Evolutionary conservation across 805 yeast species (phyloP), one percentile per base, ranked within the genome.

Genomic region (Saccharomyces jurei): DNA sequence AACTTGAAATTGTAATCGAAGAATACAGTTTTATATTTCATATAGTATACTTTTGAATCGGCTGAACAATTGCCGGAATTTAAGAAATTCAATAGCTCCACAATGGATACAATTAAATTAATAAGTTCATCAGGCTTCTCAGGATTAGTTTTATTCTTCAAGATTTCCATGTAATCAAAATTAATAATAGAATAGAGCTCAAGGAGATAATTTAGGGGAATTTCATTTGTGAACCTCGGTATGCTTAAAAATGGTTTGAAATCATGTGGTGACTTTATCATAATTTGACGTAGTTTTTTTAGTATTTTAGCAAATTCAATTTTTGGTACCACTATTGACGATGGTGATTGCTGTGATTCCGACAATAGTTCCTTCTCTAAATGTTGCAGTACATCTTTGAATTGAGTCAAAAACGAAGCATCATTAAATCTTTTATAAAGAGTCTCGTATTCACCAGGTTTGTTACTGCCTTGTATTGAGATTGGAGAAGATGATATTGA

Each of bases 141-240:
- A 50, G 58, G 60, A 30, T 62, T 63, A 51, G 60, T 51, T 44
- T 61, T 52, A 8, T 53, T 47, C 48, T 55, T 36, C 1, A 60
- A 22, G 4, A 71, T 30, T 9, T 60, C 54, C 2, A 52, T 56
- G 3, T 62, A 22, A 11, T 60, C 64, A 6, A 64, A 41, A 27
- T 55, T 54, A 51, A 68, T 70, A 1, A 72, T 63, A 0, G 76
- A 68, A 28, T 66, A 63, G 6, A 68, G 56, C 54, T 72, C 73
- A 36, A 74, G 54, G 1, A 67, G 52, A 26, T 63, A 56, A 2
- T 55, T 53, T 4, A 66, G 36, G 1, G 72, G 72, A 10, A 72
- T 41, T 8, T 65, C 50, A 11, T 59, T 61, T 46, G 62, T 65
- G 57, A 73, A 73, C 2, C 32, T 32, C 4, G 66, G 55, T 3